These are phyloP conservation scores for Coccomyxa subellipsoidea DNA, from an alignment of 163 green algal species.

Conservation along the genomic window DNA sequence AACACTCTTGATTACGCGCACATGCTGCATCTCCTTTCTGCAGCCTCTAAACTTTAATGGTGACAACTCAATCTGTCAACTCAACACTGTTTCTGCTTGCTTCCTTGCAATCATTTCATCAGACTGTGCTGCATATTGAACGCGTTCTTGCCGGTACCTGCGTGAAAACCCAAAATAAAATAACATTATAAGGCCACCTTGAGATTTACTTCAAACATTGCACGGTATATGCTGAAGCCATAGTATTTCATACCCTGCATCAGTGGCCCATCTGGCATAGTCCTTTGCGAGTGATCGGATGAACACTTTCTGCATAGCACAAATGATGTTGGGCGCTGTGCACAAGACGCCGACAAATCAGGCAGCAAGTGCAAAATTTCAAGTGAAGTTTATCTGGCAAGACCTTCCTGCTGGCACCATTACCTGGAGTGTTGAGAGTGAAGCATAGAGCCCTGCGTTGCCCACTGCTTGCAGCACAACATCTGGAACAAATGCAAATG, in stretches of 20 bases:
- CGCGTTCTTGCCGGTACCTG: not conserved
- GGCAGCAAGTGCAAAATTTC: no score
- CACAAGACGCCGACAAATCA: no score
- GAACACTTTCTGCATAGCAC: not conserved
- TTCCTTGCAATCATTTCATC: not conserved
- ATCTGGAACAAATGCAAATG: not conserved
- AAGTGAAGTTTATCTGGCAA: no score
- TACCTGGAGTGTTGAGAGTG: constrained; percentile 4
- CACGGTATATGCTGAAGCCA: no score
- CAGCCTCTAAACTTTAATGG: no score
- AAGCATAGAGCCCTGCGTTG: not conserved
- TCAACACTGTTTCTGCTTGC: not conserved
- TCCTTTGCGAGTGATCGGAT: not conserved
- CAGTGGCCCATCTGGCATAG: not conserved
- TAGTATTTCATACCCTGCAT: not conserved
- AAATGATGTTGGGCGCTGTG: no score
- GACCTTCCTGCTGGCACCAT: no score
- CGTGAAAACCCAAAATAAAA: not conserved
- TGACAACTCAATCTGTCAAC: no score
- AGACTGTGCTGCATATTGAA: not conserved
- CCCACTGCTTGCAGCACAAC: not conserved
- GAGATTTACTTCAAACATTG: no score
- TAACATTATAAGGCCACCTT: no score
- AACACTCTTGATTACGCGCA: no score
- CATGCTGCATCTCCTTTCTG: no score